A percentile compares a stretch with the other conserved stretches of the same genome.
phyloP scores from a whole-genome alignment of 768 basidiomycete genomes.

The Galerina marginata region DNA sequence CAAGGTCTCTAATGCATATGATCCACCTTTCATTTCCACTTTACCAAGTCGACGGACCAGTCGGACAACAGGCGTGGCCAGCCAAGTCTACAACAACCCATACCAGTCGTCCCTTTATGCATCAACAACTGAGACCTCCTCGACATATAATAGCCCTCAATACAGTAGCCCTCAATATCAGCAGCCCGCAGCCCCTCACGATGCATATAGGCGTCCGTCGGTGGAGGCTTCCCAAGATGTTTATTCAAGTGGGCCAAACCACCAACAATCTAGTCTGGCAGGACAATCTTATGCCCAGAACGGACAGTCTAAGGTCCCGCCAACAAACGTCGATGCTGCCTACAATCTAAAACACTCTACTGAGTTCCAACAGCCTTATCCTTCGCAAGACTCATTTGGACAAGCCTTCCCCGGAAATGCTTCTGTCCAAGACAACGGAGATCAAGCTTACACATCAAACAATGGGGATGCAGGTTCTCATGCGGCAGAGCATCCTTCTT shows the following conservation, averaged over 20 bases:
- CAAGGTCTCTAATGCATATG: conserved; percentile 74
- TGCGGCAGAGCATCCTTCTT: background rate
- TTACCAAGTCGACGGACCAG: conserved; percentile 24
- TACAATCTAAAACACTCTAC: background rate
- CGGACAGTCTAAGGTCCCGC: background rate
- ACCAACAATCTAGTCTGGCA: background rate
- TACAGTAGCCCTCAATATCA: background rate
- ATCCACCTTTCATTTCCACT: conserved; percentile 69
- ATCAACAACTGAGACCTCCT: conserved; percentile 1
- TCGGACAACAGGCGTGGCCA: background rate
- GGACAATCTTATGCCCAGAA: background rate
- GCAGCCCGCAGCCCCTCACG: background rate
- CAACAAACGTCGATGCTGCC: background rate
- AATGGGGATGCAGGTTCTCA: background rate
- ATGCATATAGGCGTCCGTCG: background rate
- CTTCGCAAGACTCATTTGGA: background rate
- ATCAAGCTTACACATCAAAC: background rate
- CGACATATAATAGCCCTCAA: background rate
- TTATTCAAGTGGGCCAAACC: background rate
- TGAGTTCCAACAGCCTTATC: background rate
- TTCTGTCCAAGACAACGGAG: background rate
- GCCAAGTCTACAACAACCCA: conserved; percentile 6
- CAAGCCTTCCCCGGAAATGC: too few species aligned
- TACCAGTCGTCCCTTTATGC: background rate
- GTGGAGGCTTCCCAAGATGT: background rate